Base-by-base conservation (phyloP, 2,329 filamentous ascomycete species). In the Aureobasidium leucospermi region DNA sequence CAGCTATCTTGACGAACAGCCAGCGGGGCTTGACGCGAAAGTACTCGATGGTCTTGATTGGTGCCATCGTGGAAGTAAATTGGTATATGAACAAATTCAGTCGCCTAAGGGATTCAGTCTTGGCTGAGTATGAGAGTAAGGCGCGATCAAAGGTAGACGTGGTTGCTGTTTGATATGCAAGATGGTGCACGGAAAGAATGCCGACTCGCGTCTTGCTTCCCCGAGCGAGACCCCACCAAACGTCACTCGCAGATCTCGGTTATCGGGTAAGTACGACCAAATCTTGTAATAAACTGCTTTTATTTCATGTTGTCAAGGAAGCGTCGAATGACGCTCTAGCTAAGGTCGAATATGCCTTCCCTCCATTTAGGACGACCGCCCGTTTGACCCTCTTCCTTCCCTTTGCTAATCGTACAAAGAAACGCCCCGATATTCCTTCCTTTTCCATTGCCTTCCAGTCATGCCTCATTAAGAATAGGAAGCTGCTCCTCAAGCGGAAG, bases 1-100 rank as follows among this genome's bases (percentile, higher is more conserved):
- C 86, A 2, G 81, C 84, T 62, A 90, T 81, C 70, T 90, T 90
- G 64, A 90, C 87, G 63, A 90, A 88, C 1, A 90, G 76, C 87
- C 87, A 90, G 43, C 88, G 78, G 15, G 88, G 88, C 43, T 85
- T 85, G 10, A 90, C 84, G 16, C 87, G 81, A 69, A 89, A 90
- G 68, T 90, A 89, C 66, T 89, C 86, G 43, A 90, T 84, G 28
- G 68, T 78, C 62, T 79, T 78, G 67, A 89, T 88, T 63, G 82
- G 85, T 1, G 78, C 79, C 85, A 87, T 87, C 4, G 5, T 43
- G 13, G 9, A 19, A 13, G 9, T 9, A 2, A 2, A 16, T 1
- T n/a, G 34, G 13, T 36, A 36, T 36, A 13, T 13, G 13, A 13
- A 13, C 13, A 36, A 8, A 13, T 36, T 36, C 8, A 13, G 13